These are phyloP conservation scores for Geum urbanum DNA, from an alignment of 306 rosid species.

Conservation along the genomic window DNA sequence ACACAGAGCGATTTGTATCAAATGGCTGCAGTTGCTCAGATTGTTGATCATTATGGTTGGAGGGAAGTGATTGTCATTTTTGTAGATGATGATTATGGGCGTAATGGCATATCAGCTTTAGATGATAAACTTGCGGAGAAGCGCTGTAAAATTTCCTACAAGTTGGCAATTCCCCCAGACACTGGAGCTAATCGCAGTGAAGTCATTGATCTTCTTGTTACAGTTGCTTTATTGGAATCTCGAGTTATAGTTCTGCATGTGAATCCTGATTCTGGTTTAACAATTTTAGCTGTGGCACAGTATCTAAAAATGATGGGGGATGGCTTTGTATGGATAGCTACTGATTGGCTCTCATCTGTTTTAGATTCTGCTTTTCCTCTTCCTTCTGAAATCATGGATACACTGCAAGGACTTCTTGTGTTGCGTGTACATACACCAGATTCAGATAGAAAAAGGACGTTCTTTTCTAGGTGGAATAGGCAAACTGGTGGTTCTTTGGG, in stretches of 20 bases:
- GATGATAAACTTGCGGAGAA: slow-evolving; percentile 58
- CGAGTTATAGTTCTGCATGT: slow-evolving; percentile 79
- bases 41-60: slow-evolving; percentile 73
- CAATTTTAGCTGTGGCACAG: slow-evolving; percentile 58
- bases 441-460: slow-evolving; percentile 58
- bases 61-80: slow-evolving; percentile 71
- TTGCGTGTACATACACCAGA: slow-evolving; percentile 83
- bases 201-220: slow-evolving; percentile 62
- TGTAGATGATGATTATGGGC: slow-evolving; percentile 80
- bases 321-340: slow-evolving; percentile 92
- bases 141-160: slow-evolving; percentile 73
- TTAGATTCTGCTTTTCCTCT: slow-evolving; percentile 56
- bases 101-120: slow-evolving; percentile 69
- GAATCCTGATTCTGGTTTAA: slow-evolving; percentile 62
- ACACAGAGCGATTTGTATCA: slow-evolving; percentile 73
- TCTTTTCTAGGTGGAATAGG: slow-evolving; percentile 72
- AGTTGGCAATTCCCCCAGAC: slow-evolving; percentile 54
- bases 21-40: slow-evolving; percentile 81
- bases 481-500: slow-evolving; percentile 68
- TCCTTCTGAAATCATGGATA: slow-evolving; percentile 41
- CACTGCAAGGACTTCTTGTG: slow-evolving; percentile 69
- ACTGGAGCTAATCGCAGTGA: slow-evolving; percentile 32
- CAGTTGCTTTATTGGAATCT: slow-evolving; percentile 74
- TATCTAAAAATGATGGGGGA: slow-evolving; percentile 77
- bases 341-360: slow-evolving; percentile 83